These are phyloP conservation scores for Neurospora sp. DNA, from an alignment of 495 filamentous ascomycete genomes.

Conservation along the genomic window DNA sequence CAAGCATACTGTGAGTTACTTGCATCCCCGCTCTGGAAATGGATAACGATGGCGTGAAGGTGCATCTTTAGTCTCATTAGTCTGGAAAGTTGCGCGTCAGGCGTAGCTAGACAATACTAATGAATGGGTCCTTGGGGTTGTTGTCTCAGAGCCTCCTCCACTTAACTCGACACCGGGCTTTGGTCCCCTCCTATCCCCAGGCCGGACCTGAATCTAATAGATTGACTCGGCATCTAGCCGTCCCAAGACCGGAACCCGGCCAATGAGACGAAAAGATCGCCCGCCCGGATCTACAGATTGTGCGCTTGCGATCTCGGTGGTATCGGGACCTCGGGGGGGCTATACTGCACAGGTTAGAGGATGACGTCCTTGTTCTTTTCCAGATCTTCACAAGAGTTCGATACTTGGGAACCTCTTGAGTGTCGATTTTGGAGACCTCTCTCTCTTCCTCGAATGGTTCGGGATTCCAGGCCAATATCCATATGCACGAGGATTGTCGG, in stretches of 20 bases:
- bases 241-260: not conserved
- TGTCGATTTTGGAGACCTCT: too few relatives aligned
- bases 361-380: not conserved
- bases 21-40: not conserved
- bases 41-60: not conserved
- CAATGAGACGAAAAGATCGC: not conserved
- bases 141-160: not conserved
- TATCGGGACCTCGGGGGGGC: not conserved
- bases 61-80: not conserved
- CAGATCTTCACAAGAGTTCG: not conserved
- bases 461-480: too few relatives aligned
- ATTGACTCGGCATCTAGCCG: not conserved
- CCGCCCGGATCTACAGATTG: not conserved
- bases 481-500: too few relatives aligned
- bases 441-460: too few relatives aligned
- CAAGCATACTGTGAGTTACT: not conserved
- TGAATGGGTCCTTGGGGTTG: not conserved
- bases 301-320: not conserved
- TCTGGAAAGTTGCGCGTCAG: not conserved
- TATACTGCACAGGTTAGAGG: not conserved
- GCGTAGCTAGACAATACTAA: not conserved
- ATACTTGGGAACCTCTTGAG: too few relatives aligned
- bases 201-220: not conserved
- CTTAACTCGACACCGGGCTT: not conserved
- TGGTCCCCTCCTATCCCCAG: not conserved